A percentile compares a stretch with the other conserved stretches of the same genome.
Conservation (phyloP, 2,329 filamentous ascomycete genomes). For the Colletotrichum scovillei region DNA sequence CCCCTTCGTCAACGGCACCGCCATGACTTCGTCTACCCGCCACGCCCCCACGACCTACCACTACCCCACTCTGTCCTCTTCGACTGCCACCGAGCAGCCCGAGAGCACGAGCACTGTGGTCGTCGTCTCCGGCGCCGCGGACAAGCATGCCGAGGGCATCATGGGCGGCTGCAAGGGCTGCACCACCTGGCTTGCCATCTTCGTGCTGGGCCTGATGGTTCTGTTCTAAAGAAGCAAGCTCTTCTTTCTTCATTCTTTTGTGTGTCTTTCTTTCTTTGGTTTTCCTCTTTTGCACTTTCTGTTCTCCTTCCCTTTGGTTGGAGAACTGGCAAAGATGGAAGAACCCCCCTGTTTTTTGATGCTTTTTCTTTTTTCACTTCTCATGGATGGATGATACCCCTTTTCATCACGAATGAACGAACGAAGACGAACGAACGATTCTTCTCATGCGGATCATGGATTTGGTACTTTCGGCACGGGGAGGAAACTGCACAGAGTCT, state of each 20-base stretch:
- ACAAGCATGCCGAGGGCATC: slow-evolving; percentile 46
- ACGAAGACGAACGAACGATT: neutral
- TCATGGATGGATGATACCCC: neutral
- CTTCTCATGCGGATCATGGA: neutral
- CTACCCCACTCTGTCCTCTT: neutral
- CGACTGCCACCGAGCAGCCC: neutral
- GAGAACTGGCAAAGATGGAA: neutral
- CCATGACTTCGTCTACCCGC: slow-evolving; percentile 31
- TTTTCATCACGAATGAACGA: neutral
- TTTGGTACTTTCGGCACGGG: slow-evolving; percentile 8
- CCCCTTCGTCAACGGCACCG: slow-evolving; percentile 38
- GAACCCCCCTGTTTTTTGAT: neutral
- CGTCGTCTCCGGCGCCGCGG: slow-evolving; percentile 46
- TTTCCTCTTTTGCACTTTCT: neutral
- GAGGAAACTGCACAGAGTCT: neutral
- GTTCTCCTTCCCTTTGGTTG: neutral
- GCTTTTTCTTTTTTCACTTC: neutral
- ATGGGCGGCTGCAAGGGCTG: slow-evolving; percentile 45
- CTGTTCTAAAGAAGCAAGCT: slow-evolving; percentile 43
- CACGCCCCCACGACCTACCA: slow-evolving; percentile 18
- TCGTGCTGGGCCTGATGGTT: slow-evolving; percentile 46
- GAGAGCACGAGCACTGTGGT: slow-evolving; percentile 35
- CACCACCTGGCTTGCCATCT: slow-evolving; percentile 48
- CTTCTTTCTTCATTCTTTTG: neutral
- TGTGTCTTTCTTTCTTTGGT: neutral